Conservation (phyloP, 1,284 basidiomycete genomes). For the Jaminaea rosea region DNA sequence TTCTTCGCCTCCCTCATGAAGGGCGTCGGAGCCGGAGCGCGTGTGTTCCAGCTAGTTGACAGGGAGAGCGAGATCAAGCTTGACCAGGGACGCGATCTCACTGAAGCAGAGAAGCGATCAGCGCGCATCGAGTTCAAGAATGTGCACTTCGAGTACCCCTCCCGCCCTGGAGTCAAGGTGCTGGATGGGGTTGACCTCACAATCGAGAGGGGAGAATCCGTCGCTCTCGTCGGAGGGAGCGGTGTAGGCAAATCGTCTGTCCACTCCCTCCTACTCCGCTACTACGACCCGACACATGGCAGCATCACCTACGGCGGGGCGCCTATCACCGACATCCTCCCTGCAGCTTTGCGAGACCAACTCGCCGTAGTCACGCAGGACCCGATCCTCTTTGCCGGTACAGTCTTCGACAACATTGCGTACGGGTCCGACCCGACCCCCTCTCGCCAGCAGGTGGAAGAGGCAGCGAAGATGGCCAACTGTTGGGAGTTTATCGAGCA, state of each 20-base stretch:
- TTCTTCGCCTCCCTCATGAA: constrained; percentile 53
- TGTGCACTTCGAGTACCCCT: constrained; percentile 49
- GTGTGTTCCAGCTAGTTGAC: constrained; percentile 87
- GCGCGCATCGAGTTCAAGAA: constrained; percentile 46
- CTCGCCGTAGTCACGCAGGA: constrained; percentile 45
- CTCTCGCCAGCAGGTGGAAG: constrained; percentile 71
- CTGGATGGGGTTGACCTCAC: constrained; percentile 47
- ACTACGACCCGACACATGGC: constrained; percentile 81
- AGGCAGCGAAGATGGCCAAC: constrained; percentile 79
- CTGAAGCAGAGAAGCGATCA: constrained; percentile 10
- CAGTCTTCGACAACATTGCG: constrained; percentile 84
- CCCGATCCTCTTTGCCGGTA: constrained; percentile 57
- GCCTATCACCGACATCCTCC: constrained; percentile 77
- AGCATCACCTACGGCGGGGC: constrained; percentile 74
- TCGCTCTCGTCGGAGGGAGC: constrained; percentile 47
- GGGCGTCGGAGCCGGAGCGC: constrained; percentile 80
- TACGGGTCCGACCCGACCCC: constrained; percentile 64
- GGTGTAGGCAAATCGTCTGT: constrained; percentile 61
- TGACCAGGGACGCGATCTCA: constrained; percentile 15
- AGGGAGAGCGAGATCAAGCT: constrained; percentile 42
- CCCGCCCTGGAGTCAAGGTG: constrained; percentile 44
- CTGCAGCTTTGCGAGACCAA: constrained; percentile 45
- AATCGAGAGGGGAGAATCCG: constrained; percentile 44
- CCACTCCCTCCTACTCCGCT: constrained; percentile 76
- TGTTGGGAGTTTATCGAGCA: constrained; percentile 84